Evolutionary conservation across 495 filamentous ascomycete genomes (phyloP), one percentile per base, ranked within the genome.

Genomic region (Evernia prunastri): DNA sequence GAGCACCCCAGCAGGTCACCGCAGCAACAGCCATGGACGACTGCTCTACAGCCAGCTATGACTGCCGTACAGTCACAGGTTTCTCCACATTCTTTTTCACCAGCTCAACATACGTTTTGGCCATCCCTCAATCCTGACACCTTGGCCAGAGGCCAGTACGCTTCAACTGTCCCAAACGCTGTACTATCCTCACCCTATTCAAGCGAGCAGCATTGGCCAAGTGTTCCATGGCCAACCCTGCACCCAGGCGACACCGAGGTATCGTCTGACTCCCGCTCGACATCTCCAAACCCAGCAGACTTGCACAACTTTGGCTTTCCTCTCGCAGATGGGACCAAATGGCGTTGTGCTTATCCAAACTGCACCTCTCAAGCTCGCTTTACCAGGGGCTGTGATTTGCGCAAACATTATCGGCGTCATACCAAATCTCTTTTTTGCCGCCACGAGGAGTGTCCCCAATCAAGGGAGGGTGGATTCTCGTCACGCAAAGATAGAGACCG

Each of bases 371-470:
- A 78, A 58, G 77, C 83, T 5, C 57, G 75, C 0, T 87, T 87
- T 68, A 81, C 79, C 10, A 77, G 85, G 33, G 82, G 82, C 61
- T 87, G 85, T 69, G 85, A 87, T 68, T 76, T 87, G 42, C 79
- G 85, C 33, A 87, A 87, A 67, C 85, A 87, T 67, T 85, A 78
- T 72, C 84, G 84, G 69, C 75, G 84, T 0, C 85, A 87, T 70
- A 80, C 77, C 12, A 87, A 87, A 64, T 76, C 82, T 27, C 78
- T 86, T 33, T 86, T 86, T 71, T 87, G 85, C 71, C 83, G 83
- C 3, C 76, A 84, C 63, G 77, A 81, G 64, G 79, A 79, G n/a
- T 87, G 85, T 67, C 80, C 84, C 15, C 82, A 86, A 67, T 73
- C 79, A 8, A 73, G 68, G 10, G 77, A 78, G 23, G 83, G 81